Base-by-base conservation (phyloP, 2,329 filamentous ascomycete genomes). In the Paecilomyces dactylethromorphus region DNA sequence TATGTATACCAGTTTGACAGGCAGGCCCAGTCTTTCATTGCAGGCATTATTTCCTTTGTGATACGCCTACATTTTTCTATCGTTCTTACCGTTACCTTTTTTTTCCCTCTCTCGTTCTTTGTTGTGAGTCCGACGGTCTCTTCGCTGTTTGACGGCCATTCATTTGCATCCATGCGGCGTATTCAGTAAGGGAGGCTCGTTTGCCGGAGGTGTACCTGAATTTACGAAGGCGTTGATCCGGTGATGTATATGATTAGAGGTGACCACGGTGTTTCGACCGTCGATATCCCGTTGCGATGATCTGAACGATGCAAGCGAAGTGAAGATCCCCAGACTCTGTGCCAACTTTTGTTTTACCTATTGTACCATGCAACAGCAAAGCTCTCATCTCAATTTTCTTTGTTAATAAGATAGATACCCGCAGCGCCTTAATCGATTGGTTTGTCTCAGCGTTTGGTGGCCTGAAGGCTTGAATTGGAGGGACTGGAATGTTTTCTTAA, bases 351-450 rank as follows among this genome's bases (percentile, higher is more conserved):
- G 18, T n/a, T 33, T 33, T 18, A 7, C 35, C 53, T 33, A 33
- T 33, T 26, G 62, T 59, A 57, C 61, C 60, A 57, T 51, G 49
- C 58, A 49, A 32, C 54, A 56, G 54, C 24, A 24, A 22, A 15
- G n/a, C 18, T 54, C 32, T 56, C 45, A 60, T 24, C 32, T 60
- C 33, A 56, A n/a, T n/a, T n/a, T 60, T 54, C 57, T 49, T 60
- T 61, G 62, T 59, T 55, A 62, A 45, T 31, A 56, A 65, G 62
- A 65, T 67, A 68, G 64, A 71, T 70, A 71, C 69, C 69, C 69
- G 60, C 63, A 62, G 60, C 62, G 59, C 62, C 56, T 63, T 63
- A 59, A 60, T 65, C 10, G 61, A 31, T 58, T 33, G 26, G 45
- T 51, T 13, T 26, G 54, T 56, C 10, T 56, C n/a, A 8, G 33